phyloP scores from a whole-genome alignment of 257 asterid genomes.

The Rehmannia glutinosa region DNA sequence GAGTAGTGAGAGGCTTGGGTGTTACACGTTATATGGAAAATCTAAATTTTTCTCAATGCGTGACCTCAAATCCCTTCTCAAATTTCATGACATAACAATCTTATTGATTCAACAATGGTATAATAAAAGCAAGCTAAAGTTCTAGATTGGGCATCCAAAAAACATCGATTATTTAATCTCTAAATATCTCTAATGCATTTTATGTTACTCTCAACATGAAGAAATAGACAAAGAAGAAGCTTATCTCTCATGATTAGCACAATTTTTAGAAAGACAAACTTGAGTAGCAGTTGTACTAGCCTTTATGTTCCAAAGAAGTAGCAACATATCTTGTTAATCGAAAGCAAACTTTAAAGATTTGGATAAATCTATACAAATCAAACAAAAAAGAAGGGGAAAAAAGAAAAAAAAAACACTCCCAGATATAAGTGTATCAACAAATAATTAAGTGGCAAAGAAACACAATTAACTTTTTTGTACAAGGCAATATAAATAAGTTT shows the following conservation, averaged over 20 bases:
- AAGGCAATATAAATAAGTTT: neutral
- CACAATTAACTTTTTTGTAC: too few species aligned
- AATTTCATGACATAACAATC: neutral
- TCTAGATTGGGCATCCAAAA: conserved; percentile 17
- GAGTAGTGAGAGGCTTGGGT: too few species aligned
- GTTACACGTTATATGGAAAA: neutral
- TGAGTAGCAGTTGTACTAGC: neutral
- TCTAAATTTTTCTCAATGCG: neutral
- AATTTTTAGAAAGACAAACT: neutral
- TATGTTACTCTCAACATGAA: conserved; percentile 7
- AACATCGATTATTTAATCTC: neutral
- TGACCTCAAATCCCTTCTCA: neutral
- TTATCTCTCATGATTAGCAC: neutral
- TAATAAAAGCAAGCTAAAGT: conserved; percentile 3
- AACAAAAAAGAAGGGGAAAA: neutral
- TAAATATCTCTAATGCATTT: conserved; percentile 1
- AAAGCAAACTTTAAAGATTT: neutral
- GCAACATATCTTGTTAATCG: neutral
- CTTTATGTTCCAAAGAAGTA: conserved; percentile 9
- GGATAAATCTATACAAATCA: neutral
- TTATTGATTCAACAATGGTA: neutral
- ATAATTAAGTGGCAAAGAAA: conserved; percentile 1
- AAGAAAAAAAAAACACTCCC: neutral
- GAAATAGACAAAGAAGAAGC: neutral
- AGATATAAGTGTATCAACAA: neutral